Conservation (phyloP, 2,329 filamentous ascomycete species). For the Cladosporium cucumerinum region DNA sequence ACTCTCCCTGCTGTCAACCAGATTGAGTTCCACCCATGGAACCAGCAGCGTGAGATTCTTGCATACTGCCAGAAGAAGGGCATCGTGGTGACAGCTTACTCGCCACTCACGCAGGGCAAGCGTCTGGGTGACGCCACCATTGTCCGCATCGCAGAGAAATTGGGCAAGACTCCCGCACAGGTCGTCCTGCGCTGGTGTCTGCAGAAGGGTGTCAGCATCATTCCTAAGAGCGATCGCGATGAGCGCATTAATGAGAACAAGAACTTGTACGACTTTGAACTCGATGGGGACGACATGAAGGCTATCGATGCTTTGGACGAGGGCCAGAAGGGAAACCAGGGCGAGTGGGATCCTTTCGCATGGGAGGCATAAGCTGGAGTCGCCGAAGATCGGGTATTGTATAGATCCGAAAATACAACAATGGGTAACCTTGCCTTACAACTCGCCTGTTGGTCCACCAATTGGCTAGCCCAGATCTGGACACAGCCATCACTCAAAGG, state of each 20-base stretch:
- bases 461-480: not conserved
- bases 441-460: not conserved
- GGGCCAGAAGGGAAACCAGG: slow-evolving; percentile 16
- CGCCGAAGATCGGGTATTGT: not conserved
- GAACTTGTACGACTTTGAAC: slow-evolving; percentile 36
- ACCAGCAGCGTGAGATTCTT: slow-evolving; percentile 69
- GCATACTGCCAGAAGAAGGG: slow-evolving; percentile 65
- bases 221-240: slow-evolving; percentile 40
- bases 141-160: slow-evolving; percentile 61
- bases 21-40: slow-evolving; percentile 69
- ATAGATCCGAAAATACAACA: not conserved
- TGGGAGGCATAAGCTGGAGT: slow-evolving; percentile 9
- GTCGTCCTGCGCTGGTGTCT: slow-evolving; percentile 73
- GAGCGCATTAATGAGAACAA: slow-evolving; percentile 36
- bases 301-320: slow-evolving; percentile 36
- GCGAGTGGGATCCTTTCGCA: slow-evolving; percentile 23
- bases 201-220: slow-evolving; percentile 64
- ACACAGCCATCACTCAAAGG: not conserved
- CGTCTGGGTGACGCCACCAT: slow-evolving; percentile 65
- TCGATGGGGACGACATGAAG: slow-evolving; percentile 36
- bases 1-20: slow-evolving; percentile 39
- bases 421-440: not conserved
- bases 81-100: slow-evolving; percentile 71
- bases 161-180: slow-evolving; percentile 69
- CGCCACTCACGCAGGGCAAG: slow-evolving; percentile 56